A percentile compares a stretch with the other conserved stretches of the same genome.
These are phyloP conservation scores for Boletellus emodensis DNA, from an alignment of 768 basidiomycete species.

Conservation along the genomic window DNA sequence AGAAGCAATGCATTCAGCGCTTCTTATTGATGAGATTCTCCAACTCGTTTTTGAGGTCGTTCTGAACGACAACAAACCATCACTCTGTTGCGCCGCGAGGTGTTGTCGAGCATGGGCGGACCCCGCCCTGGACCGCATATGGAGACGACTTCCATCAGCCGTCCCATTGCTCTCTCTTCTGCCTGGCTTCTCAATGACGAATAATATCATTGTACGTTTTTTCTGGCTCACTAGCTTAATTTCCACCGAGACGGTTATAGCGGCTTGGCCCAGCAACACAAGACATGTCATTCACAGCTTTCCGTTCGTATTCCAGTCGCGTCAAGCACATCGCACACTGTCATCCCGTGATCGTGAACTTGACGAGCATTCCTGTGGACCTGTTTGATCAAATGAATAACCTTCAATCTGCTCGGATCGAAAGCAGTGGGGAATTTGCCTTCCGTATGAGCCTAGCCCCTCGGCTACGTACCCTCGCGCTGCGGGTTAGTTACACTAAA, in stretches of 20 bases:
- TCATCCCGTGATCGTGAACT: conserved; percentile 14
- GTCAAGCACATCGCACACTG: conserved; percentile 23
- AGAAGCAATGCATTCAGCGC: conserved; percentile 38
- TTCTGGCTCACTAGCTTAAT: not conserved
- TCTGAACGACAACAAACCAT: conserved; percentile 24
- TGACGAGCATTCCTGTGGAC: not conserved
- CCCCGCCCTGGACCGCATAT: conserved; percentile 46
- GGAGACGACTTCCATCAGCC: conserved; percentile 40
- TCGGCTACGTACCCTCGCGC: conserved; percentile 32
- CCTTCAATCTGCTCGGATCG: conserved; percentile 21
- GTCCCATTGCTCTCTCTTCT: conserved; percentile 39
- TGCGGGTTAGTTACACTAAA: conserved; percentile 29
- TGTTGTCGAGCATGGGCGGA: conserved; percentile 46
- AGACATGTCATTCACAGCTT: conserved; percentile 2
- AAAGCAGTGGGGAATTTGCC: conserved; percentile 10
- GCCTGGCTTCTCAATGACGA: conserved; percentile 15
- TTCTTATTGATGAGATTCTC: conserved; percentile 50
- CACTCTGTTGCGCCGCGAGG: conserved; percentile 37
- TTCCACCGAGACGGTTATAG: conserved; percentile 8
- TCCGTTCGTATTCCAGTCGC: conserved; percentile 22
- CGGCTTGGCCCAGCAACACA: conserved; percentile 3
- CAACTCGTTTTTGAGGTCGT: conserved; percentile 38
- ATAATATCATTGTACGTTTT: conserved; percentile 11
- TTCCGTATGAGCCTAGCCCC: conserved; percentile 31
- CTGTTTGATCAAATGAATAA: conserved; percentile 5